Evolutionary conservation across 805 yeast genomes (phyloP).

Genomic region (Candida loeiensis): DNA sequence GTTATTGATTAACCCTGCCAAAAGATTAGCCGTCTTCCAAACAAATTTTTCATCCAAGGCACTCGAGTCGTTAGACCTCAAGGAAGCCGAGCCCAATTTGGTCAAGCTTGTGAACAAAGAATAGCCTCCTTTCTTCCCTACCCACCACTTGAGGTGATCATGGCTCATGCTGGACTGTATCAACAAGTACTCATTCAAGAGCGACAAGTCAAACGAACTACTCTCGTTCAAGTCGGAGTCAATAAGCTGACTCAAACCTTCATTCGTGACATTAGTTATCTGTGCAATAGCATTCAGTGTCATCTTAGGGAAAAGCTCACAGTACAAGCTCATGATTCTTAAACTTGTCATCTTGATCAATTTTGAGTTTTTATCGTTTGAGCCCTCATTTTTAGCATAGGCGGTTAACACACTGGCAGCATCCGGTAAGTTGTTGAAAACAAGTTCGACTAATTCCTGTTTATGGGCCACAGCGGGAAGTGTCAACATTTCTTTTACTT

Average conservation of each 20-base stretch:
- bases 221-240: conserved; percentile 14
- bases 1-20: conserved; percentile 46
- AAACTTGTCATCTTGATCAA: conserved; percentile 48
- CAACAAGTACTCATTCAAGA: conserved; percentile 54
- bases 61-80: conserved; percentile 15
- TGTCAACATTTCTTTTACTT: conserved; percentile 42
- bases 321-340: conserved; percentile 40
- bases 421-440: conserved; percentile 46
- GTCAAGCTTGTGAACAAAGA: conserved; percentile 69
- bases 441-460: conserved; percentile 27
- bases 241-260: conserved; percentile 17
- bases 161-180: conserved; percentile 50
- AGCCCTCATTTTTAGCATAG: conserved; percentile 20
- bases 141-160: conserved; percentile 73
- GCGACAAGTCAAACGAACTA: conserved; percentile 52
- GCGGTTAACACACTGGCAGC: conserved; percentile 40
- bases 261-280: conserved; percentile 16
- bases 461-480: conserved; percentile 14
- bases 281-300: conserved; percentile 18
- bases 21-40: conserved; percentile 45
- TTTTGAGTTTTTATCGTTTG: conserved; percentile 25
- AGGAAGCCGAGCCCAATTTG: conserved; percentile 33
- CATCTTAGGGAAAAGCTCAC: conserved; percentile 29
- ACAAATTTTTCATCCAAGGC: conserved; percentile 25
- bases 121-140: conserved; percentile 36